Conservation (phyloP, 176 grass and related monocot species). For the Chrysopogon serrulatus region DNA sequence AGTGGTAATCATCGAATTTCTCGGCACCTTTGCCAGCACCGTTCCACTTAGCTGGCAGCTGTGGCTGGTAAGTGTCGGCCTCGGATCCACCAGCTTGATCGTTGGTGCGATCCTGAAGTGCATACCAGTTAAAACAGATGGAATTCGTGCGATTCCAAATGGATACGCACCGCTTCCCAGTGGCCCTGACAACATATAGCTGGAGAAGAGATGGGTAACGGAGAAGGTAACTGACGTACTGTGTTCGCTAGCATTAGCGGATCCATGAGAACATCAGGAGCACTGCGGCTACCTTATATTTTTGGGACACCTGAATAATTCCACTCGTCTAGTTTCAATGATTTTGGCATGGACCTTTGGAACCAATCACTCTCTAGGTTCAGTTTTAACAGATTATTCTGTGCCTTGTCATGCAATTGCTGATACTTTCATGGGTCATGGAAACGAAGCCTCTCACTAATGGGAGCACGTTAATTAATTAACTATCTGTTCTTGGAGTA, state of each 20-base stretch:
- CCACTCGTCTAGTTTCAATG: neutral
- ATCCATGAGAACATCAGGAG: neutral
- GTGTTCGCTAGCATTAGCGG: neutral
- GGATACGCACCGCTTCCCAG: slow-evolving; percentile 51
- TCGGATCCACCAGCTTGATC: slow-evolving; percentile 78
- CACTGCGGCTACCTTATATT: neutral
- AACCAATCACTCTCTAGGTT: neutral
- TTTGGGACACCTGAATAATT: neutral
- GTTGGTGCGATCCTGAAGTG: slow-evolving; percentile 75
- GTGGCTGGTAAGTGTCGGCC: slow-evolving; percentile 65
- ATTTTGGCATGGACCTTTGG: too few relatives aligned
- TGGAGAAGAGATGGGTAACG: neutral
- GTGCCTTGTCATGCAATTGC: neutral
- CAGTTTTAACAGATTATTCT: neutral
- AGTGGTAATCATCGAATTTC: slow-evolving; percentile 87
- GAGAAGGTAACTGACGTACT: neutral
- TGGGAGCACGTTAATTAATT: neutral
- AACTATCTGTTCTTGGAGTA: too few relatives aligned
- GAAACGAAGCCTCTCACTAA: neutral
- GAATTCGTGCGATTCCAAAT: slow-evolving; percentile 17
- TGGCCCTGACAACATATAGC: slow-evolving; percentile 74
- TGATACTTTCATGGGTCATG: neutral
- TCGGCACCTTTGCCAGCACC: slow-evolving; percentile 76
- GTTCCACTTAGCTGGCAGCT: slow-evolving; percentile 72
- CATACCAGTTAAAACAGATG: slow-evolving; percentile 54